A percentile compares a stretch with the other conserved stretches of the same genome.
Conservation (phyloP, 1,139 yeast genomes). For the Suhomyces kunorum region DNA sequence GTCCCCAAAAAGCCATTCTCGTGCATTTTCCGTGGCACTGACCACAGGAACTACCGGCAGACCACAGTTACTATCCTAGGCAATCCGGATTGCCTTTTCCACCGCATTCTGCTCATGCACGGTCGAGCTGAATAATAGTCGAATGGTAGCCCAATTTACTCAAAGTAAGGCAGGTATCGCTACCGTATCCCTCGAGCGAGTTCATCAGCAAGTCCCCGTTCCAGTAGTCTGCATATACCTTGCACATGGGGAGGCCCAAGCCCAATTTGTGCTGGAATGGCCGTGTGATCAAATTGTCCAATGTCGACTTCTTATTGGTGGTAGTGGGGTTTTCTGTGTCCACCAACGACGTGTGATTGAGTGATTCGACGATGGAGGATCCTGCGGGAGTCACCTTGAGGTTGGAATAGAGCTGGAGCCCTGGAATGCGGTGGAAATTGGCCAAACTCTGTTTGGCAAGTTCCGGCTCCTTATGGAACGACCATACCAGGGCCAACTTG, state of each 20-base stretch:
- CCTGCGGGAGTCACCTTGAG: slow-evolving; percentile 43
- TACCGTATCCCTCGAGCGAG: slow-evolving; percentile 86
- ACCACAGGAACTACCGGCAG: too few relatives aligned
- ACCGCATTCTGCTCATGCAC: slow-evolving; percentile 51
- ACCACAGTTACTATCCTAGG: too few relatives aligned
- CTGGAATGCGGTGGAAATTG: slow-evolving; percentile 70
- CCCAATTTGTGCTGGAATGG: slow-evolving; percentile 78
- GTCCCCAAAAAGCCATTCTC: too few relatives aligned
- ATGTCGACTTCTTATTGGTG: slow-evolving; percentile 36
- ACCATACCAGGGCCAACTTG: slow-evolving; percentile 69
- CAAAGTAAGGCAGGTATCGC: slow-evolving; percentile 79
- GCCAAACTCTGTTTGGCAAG: slow-evolving; percentile 56
- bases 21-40: too few relatives aligned
- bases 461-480: slow-evolving; percentile 71
- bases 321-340: slow-evolving; percentile 39
- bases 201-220: slow-evolving; percentile 83
- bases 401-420: slow-evolving; percentile 47
- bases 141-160: slow-evolving; percentile 75
- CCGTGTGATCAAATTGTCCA: slow-evolving; percentile 57
- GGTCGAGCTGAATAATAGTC: slow-evolving; percentile 67
- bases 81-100: too few relatives aligned
- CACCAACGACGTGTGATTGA: slow-evolving; percentile 39
- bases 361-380: slow-evolving; percentile 35
- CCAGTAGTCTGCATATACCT: slow-evolving; percentile 94
- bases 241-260: slow-evolving; percentile 86